Base-by-base conservation (phyloP, 768 basidiomycete genomes). In the Boletus reticulatus region DNA sequence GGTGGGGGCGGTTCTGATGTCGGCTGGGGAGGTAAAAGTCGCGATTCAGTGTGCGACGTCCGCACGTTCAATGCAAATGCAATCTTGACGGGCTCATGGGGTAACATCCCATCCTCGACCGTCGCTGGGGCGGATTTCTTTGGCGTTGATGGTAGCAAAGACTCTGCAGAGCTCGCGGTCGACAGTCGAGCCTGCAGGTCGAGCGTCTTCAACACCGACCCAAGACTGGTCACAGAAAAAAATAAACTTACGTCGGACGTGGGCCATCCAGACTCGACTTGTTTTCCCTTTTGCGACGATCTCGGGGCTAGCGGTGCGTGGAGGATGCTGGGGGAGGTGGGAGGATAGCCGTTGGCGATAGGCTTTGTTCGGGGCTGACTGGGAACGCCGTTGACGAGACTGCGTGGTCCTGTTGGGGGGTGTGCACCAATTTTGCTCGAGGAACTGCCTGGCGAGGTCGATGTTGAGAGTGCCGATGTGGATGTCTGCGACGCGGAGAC, bases 321-420 rank as follows among this genome's bases (percentile, higher is more conserved):
- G 57, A 62, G 54, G 56, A 62, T 47, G 31, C 50, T 65, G 36
- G 71, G 58, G 41, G 52, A 67, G 49, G 61, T 64, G 57, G 64
- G 67, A 55, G 63, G 65, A 52, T 76, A 72, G 14, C 80, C 81
- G 55, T 83, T 82, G 55, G 74, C 63, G 45, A 76, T 68, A 47
- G 74, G 67, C 64, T 83, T 83, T 48, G 76, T 39, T 55, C 65
- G 61, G 52, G 67, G 52, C 48, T 65, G 65, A 46, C 54, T 52
- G 53, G 70, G 68, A 51, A 62, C 54, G 50, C 74, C 78, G 56
- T 76, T 78, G 47, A 75, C 70, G 44, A 87, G 74, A 64, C 83
- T 85, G 43, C 86, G 78, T 16, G 87, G 87, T 1, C 84, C 87
- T 2, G 84, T 88, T 13, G 87, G 87, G 10, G 84, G 87, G 4